Evolutionary conservation across 768 basidiomycete genomes (phyloP), one percentile per base, ranked within the genome.

Genomic region (Hydnomerulius pinastri): DNA sequence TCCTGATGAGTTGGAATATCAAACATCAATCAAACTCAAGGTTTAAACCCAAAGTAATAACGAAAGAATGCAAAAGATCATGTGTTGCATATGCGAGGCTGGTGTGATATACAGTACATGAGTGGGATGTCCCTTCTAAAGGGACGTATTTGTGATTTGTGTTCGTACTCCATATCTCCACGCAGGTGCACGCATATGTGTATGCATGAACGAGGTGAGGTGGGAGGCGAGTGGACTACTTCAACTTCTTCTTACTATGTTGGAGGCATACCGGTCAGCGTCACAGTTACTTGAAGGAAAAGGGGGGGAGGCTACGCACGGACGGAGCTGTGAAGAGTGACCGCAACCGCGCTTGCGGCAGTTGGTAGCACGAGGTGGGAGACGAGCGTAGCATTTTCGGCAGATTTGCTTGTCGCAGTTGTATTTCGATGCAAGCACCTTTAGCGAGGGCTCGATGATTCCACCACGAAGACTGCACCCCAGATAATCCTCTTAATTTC

Each of bases 401-500:
- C 97, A 98, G 65, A 98, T 98, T 71, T 95, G 92, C 82, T 96
- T 96, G 76, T 97, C 93, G 72, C 94, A 98, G 78, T 98, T 98
- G 85, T 94, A 97, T 73, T 96, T 96, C 70, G 87, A 81, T 51
- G 97, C 97, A 54, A 98, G 85, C 35, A 93, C 92, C 77, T 98
- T 98, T 67, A 99, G 78, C 58, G 97, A 98, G 55, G 97, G 97
- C 77, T 99, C 97, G 60, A 99, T 98, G 79, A 99, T 93, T 45
- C 97, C 97, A 55, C 97, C 61, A 25, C 45, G 57, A 36, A 57
- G 56, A 52, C 62, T 65, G 12, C n/a, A n/a, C n/a, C n/a, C n/a
- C n/a, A n/a, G n/a, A n/a, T n/a, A n/a, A n/a, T n/a, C n/a, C n/a
- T n/a, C n/a, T n/a, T n/a, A n/a, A n/a, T n/a, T n/a, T n/a, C n/a